Base-by-base conservation (phyloP, 2,329 filamentous ascomycete genomes). In the Pseudophaeomoniella oleicola region DNA sequence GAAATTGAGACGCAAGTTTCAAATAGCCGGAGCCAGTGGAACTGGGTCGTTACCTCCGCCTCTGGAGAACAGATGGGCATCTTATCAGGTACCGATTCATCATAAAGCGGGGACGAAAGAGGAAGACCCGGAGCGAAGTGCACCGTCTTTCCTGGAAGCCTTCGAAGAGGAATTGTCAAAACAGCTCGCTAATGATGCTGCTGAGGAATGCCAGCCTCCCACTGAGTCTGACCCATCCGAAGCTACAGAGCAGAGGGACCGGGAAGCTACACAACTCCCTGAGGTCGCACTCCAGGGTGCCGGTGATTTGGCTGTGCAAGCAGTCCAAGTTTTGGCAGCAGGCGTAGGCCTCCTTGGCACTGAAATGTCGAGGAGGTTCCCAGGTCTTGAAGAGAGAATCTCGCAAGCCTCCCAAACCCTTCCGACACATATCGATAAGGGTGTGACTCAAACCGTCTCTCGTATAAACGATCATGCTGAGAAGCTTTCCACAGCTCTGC, bases 391-490 rank as follows among this genome's bases (percentile, higher is more conserved):
- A 18, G 14, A 34, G 16, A 18, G 17, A 6, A 16, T 34, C 13
- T 13, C 32, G 6, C 16, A 56, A 39, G 49, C 50, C 18, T 55
- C 57, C 22, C 48, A 50, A 34, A 44, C 52, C 10, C 39, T 63
- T 13, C 56, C 59, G 15, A 45, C 46, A 14, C 54, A 59, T 13
- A 44, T 63, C 13, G 53, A 57, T 34, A 44, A 51, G 6, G 53
- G 51, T 15, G 42, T 64, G 12, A 52, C 55, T 33, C 46, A 45
- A 31, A 49, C 61, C 17, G 47, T 64, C 27, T 42, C 49, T 16
- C 47, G 50, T 2, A 42, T 65, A 37, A 56, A 58, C 32, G 48
- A 44, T 19, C 56, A 60, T 16, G 44, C 62, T 29, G 59, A 51
- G 36, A 50, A 48, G 22, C 39, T 63, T 27, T 48, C 55, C 30